A percentile compares a stretch with the other conserved stretches of the same genome.
Conservation (phyloP, 1,139 yeast species). For the Candida mesenterica region DNA sequence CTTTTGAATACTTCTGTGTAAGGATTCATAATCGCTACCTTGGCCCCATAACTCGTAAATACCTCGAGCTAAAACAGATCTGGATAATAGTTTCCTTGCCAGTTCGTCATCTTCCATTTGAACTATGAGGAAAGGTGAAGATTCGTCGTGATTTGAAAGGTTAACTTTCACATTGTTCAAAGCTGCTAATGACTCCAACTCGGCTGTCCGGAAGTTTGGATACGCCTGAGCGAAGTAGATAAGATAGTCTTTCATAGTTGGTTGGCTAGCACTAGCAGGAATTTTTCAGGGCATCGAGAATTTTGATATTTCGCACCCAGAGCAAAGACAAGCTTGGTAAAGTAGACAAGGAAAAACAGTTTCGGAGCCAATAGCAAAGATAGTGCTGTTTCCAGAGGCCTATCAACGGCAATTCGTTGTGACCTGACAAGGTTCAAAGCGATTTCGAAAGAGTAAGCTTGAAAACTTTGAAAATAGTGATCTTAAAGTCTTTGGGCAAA, state of each 20-base stretch:
- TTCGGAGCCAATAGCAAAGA: no score
- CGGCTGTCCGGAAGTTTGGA: constrained; percentile 75
- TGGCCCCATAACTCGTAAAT: constrained; percentile 86
- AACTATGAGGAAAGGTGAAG: constrained; percentile 70
- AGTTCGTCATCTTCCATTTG: constrained; percentile 62
- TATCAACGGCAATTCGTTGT: no score
- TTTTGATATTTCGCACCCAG: no score
- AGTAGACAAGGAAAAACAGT: no score
- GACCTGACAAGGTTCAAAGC: no score
- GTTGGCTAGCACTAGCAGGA: neutral
- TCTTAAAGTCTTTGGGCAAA: no score
- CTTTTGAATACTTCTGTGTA: constrained; percentile 55
- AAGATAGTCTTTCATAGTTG: constrained; percentile 56
- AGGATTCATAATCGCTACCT: constrained; percentile 53
- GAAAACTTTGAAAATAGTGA: no score
- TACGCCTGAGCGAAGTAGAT: constrained; percentile 83
- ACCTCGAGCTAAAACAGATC: constrained; percentile 72
- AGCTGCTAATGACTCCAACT: constrained; percentile 79
- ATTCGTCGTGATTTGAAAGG: constrained; percentile 54
- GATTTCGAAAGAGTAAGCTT: no score
- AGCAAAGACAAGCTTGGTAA: no score
- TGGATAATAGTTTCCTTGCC: constrained; percentile 59
- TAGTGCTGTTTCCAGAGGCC: no score
- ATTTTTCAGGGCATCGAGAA: neutral
- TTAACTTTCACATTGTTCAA: constrained; percentile 57